Evolutionary conservation across 208 protist genomes (phyloP), one percentile per base, ranked within the genome.

Genomic region (Leishmania braziliensis): DNA sequence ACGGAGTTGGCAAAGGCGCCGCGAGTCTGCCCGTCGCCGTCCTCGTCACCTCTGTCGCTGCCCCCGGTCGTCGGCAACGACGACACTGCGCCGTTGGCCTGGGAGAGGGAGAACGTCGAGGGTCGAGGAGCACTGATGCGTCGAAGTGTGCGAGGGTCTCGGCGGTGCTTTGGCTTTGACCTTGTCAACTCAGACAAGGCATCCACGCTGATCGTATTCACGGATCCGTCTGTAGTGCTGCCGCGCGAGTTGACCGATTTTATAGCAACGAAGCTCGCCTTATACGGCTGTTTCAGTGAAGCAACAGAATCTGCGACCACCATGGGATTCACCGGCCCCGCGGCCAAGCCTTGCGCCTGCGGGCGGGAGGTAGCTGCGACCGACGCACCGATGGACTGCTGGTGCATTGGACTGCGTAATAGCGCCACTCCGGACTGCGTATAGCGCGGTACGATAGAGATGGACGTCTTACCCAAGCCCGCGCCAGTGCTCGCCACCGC

Each of bases 111-210:
- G 16, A 36, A 60, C 9, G 33, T 51, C n/a, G 81, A 80, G 16
- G 81, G 76, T 10, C 73, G 82, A 36, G 18, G 14, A 23, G 78
- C 82, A 46, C 74, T 54, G 36, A 85, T 82, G 39, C 82, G 82
- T 63, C 74, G 73, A 54, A 82, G 73, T 60, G 82, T 85, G 18
- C 73, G 77, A n/a, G 82, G 18, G 39, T 85, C 29, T 36, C 77
- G 82, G 10, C 78, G 82, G 63, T 85, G 77, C 76, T 78, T 85
- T 29, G n/a, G 39, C 43, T 65, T 36, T 26, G 58, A 39, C 33
- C 2, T 23, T 29, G 50, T 16, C 26, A 26, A 16, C 48, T 5
- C 29, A 36, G n/a, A 29, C 18, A 9, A 12, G 65, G 54, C 39
- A 36, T 5, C 46, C 71, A 26, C 23, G 68, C n/a, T 56, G 53